Base-by-base conservation (phyloP, 2,329 filamentous ascomycete species). In the Ophiostoma populinum region DNA sequence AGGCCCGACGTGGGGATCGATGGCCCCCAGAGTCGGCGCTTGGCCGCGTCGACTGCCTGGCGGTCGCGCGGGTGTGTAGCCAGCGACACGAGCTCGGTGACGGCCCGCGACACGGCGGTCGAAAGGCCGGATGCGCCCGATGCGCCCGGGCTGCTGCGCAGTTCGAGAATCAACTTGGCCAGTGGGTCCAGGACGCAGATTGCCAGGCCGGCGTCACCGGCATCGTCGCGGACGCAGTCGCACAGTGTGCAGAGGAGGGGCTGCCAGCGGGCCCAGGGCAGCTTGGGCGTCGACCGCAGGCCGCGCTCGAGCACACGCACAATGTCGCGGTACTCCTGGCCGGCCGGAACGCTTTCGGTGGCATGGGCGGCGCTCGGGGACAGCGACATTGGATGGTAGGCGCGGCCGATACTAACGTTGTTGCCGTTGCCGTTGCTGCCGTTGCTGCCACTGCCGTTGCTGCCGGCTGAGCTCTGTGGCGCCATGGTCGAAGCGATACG, bases 171-270 rank as follows among this genome's bases (percentile, higher is more conserved):
- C 1, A 53, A 47, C 44, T 69, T 75, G 0, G 80, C 70, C 4
- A 90, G 47, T 1, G 77, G 78, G 41, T 92, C 82, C 25, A 86
- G 59, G 2, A 83, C 62, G 17, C 69, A 66, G 33, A 80, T 59
- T 5, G 74, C 68, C 26, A 75, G 63, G 6, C 72, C 75, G 12
- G 69, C 67, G 41, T 82, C 73, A 3, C 81, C 80, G 35, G 68
- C 67, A 42, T 82, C 73, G 10, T 63, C 56, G 13, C 61, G 64
- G 6, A 76, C 67, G 35, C 69, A 66, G 7, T 62, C 54, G 3
- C 67, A 57, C 7, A 81, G 55, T 1, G 61, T 52, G 7, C 65
- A 56, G 35, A 81, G 70, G 1, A 87, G 56, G 0, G 59, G 51
- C 18, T 58, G 49, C 68, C 67, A 73, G 6, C 56, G 49, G 12